Base-by-base conservation (phyloP, 768 basidiomycete genomes). In the Pulveroboletus ravenelii region DNA sequence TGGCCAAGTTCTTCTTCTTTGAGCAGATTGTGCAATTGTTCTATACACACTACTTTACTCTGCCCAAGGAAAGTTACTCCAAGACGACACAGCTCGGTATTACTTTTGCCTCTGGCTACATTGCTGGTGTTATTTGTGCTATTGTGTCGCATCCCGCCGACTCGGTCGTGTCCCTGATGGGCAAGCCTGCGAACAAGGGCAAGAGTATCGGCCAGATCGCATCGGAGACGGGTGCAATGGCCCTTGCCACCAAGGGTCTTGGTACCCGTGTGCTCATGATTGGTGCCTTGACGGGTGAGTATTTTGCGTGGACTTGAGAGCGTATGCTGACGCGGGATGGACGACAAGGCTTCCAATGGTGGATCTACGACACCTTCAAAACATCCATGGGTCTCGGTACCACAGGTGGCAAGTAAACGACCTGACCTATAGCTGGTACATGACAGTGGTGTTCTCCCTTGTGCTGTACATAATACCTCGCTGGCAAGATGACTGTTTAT, bases 1-100 rank as follows among this genome's bases (percentile, higher is more conserved):
- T 96, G 93, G 93, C 93, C 77, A 96, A 96, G 74, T 96, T 96
- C 82, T 91, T 82, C 82, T 92, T 90, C 81, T 94, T 85, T 70
- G 91, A 93, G 70, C 84, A 85, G 78, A 87, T 88, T 61, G 89
- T 87, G 67, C 78, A 83, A 63, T 68, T 88, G 60, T 93, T 94
- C 77, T 91, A 91, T 72, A 90, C 87, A 57, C 81, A 88, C 65
- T 87, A 92, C 70, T 86, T 93, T 74, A 79, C 85, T 38, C 72
- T 76, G 52, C 86, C 88, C 61, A 91, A 90, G 71, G 81, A 86
- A 10, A 74, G 79, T 13, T 90, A 91, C 70, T 70, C 80, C 73
- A 85, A 92, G 76, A 69, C 79, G 56, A 93, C 85, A 41, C 89
- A 94, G 67, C 89, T 97, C 61, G 84, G 87, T 56, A 73, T 95